Evolutionary conservation across 2,329 filamentous ascomycete species (phyloP).

Genomic region (Lachnellula suecica): DNA sequence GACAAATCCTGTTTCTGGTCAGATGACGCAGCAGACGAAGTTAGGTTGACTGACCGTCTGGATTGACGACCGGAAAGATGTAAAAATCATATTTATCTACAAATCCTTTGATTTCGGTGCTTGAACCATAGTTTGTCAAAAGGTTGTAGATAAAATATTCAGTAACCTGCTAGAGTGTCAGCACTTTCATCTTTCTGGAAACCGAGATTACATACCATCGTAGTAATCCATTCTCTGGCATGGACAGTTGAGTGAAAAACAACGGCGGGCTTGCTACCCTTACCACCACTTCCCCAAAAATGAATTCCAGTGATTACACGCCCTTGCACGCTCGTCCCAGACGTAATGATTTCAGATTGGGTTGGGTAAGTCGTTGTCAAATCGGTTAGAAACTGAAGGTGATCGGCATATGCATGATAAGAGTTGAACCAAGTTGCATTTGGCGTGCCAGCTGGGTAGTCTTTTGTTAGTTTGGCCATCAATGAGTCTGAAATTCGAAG

Average conservation of each 20-base stretch:
- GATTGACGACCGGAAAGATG: slow-evolving; percentile 62
- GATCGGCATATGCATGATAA: slow-evolving; percentile 54
- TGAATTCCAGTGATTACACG: slow-evolving; percentile 48
- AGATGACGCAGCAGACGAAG: neutral
- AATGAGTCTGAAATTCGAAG: neutral
- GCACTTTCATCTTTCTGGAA: neutral
- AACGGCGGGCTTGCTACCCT: slow-evolving; percentile 48
- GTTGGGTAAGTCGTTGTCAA: slow-evolving; percentile 44
- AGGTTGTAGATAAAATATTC: slow-evolving; percentile 54
- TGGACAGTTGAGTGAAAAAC: slow-evolving; percentile 59
- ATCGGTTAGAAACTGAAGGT: slow-evolving; percentile 47
- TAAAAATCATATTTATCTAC: slow-evolving; percentile 67
- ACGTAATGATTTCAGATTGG: slow-evolving; percentile 48
- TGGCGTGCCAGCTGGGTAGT: slow-evolving; percentile 21
- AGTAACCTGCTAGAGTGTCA: slow-evolving; percentile 21
- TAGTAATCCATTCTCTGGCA: slow-evolving; percentile 59
- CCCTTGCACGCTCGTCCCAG: slow-evolving; percentile 47
- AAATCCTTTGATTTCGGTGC: slow-evolving; percentile 40
- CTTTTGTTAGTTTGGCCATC: slow-evolving; percentile 1
- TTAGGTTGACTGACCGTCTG: slow-evolving; percentile 46
- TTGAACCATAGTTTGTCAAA: slow-evolving; percentile 43
- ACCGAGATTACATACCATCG: slow-evolving; percentile 40
- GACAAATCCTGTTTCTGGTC: slow-evolving; percentile 47
- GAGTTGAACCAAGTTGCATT: slow-evolving; percentile 49
- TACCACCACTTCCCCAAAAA: slow-evolving; percentile 47